phyloP scores from a whole-genome alignment of 2,329 filamentous ascomycete species.

The Microdochium paspali region DNA sequence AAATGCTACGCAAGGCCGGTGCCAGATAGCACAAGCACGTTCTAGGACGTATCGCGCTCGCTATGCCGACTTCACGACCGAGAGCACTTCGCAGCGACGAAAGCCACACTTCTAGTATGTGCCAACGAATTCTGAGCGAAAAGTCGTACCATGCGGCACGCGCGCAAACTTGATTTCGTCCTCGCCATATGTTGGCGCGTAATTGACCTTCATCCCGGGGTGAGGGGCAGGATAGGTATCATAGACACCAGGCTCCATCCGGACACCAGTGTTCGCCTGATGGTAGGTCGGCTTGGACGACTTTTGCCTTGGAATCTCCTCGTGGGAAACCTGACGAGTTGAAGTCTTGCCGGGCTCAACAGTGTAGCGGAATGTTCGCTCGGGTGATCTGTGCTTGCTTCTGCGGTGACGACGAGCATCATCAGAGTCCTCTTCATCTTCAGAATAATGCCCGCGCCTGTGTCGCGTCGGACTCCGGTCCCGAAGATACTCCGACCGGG shows the following conservation, averaged over 20 bases:
- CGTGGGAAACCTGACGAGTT: neutral
- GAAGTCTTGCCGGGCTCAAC: conserved; percentile 1
- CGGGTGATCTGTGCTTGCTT: conserved; percentile 14
- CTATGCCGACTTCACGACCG: no score
- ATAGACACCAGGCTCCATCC: conserved; percentile 6
- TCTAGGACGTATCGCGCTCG: no score
- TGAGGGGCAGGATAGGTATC: conserved; percentile 10
- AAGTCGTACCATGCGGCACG: conserved; percentile 5
- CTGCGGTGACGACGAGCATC: conserved; percentile 11
- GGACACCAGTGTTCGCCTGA: conserved; percentile 10
- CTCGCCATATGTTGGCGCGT: conserved; percentile 2
- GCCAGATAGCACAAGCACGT: neutral
- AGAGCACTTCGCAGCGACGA: neutral
- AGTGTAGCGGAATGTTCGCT: conserved; percentile 1
- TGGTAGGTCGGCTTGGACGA: conserved; percentile 5
- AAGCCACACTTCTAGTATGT: conserved; percentile 2
- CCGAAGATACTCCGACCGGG: conserved; percentile 8
- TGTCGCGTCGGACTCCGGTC: conserved; percentile 12
- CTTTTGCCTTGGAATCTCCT: neutral
- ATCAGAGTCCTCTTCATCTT: conserved; percentile 11
- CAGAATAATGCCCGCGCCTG: conserved; percentile 7
- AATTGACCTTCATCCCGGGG: conserved; percentile 9
- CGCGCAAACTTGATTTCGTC: conserved; percentile 10
- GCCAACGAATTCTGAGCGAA: conserved; percentile 5
- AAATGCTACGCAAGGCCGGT: neutral